Evolutionary conservation across 2,329 filamentous ascomycete genomes (phyloP).

Genomic region (Monosporascus sp.): DNA sequence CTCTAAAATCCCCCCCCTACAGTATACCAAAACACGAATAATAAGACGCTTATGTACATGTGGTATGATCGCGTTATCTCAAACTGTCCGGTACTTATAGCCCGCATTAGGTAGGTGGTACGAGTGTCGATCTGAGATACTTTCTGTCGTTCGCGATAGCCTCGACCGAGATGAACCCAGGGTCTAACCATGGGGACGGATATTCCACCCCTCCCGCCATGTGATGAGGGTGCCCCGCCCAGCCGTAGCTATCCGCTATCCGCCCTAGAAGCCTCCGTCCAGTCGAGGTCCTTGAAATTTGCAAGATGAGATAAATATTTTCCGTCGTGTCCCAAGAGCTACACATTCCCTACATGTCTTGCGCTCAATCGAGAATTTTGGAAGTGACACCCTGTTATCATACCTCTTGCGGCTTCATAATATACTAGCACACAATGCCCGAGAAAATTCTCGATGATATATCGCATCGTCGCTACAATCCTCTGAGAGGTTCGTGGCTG

Average conservation of each 20-base stretch:
- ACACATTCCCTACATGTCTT: neutral
- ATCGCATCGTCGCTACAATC: slow-evolving; percentile 91
- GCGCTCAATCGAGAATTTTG: neutral
- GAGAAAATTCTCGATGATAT: slow-evolving; percentile 87
- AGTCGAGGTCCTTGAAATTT: neutral
- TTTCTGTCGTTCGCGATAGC: neutral
- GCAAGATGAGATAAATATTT: slow-evolving; percentile 1
- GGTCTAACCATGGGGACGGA: neutral
- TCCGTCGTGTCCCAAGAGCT: neutral
- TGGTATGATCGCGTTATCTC: neutral
- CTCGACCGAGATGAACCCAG: neutral
- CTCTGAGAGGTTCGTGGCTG: slow-evolving; percentile 82
- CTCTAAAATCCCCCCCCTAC: no score
- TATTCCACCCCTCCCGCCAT: neutral
- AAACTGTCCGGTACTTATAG: neutral
- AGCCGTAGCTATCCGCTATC: slow-evolving; percentile 1
- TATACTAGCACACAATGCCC: slow-evolving; percentile 46
- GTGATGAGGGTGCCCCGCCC: neutral
- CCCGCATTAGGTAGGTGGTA: neutral
- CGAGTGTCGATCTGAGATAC: neutral
- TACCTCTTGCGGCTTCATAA: neutral
- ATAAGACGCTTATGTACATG: neutral
- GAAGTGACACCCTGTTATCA: neutral
- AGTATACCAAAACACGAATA: no score
- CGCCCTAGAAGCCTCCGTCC: neutral